Base-by-base conservation (phyloP, 192 early-diverging fungal genomes). In the Coemansia sp. region DNA sequence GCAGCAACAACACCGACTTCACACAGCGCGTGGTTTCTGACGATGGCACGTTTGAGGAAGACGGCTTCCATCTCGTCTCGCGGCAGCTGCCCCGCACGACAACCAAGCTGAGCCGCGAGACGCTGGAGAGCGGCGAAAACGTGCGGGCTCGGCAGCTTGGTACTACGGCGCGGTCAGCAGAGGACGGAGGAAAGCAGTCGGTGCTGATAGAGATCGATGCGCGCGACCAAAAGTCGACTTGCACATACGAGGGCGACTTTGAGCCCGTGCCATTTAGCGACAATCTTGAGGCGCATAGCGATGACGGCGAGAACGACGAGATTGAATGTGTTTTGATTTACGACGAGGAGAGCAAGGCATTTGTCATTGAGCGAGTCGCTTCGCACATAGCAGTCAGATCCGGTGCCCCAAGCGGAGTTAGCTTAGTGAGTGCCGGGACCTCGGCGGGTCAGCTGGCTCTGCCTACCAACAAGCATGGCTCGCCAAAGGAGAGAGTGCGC, bases 181-280 rank as follows among this genome's bases (percentile, higher is more conserved):
- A 31, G 38, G n/a, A 12, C 7, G 47, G 35, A 6, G 15, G n/a
- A 40, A 72, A 63, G 22, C 22, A 46, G 57, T 25, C 41, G 4
- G 32, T 74, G 38, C 41, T 82, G 24, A 42, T 82, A 12, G 79
- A 82, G 37, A 66, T 66, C 9, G 67, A 69, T 35, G 60, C 70
- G 25, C 59, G 38, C n/a, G 67, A 70, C 64, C 67, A 73, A 46
- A 76, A 76, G 39, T 35, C 74, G 0, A 54, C 60, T 9, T 82
- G 70, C 49, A 73, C 70, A 35, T 82, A 76, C 45, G 79, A 82
- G 24, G 79, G 79, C 22, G 79, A 82, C 20, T 73, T 54, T 54
- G 79, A 73, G 53, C 56, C 56, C 2, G 56, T 38, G n/a, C 8
- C 14, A n/a, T 29, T 2, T 2, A 32, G 20, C 25, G 22, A 27